phyloP scores from a whole-genome alignment of 345 rosid genomes.

The Eucalyptus leucophloia region DNA sequence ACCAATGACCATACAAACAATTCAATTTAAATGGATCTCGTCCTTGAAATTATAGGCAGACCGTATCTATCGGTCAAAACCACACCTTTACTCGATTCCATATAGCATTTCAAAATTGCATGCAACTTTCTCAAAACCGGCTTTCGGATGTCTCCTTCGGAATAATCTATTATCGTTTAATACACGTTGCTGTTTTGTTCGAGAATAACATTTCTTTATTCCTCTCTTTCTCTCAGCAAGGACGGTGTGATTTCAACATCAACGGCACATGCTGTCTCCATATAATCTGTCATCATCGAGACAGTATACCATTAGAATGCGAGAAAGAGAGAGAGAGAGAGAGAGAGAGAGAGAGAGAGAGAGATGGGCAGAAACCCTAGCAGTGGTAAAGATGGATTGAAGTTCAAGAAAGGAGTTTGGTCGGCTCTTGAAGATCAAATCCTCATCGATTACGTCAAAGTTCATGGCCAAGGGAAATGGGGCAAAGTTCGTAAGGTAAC shows the following conservation, averaged over 20 bases:
- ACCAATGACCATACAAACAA: background rate
- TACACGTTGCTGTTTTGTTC: background rate
- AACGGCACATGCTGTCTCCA: background rate
- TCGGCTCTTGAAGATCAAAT: background rate
- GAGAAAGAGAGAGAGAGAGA: background rate
- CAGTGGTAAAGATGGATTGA: background rate
- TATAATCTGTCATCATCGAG: background rate
- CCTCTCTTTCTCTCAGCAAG: background rate
- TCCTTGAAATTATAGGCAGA: background rate
- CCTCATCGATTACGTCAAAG: background rate
- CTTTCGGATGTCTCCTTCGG: background rate
- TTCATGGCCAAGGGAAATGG: background rate
- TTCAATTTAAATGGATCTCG: background rate
- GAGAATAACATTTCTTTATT: background rate
- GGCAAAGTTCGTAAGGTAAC: background rate
- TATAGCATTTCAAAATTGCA: background rate
- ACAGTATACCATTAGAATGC: background rate
- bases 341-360: background rate
- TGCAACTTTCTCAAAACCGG: background rate
- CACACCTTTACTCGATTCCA: background rate
- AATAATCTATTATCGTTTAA: background rate
- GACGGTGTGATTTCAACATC: background rate
- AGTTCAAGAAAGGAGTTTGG: background rate
- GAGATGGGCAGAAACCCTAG: background rate
- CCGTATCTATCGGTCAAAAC: background rate